These are phyloP conservation scores for Rhizopogon vulgaris DNA, from an alignment of 768 basidiomycete species.

Conservation along the genomic window DNA sequence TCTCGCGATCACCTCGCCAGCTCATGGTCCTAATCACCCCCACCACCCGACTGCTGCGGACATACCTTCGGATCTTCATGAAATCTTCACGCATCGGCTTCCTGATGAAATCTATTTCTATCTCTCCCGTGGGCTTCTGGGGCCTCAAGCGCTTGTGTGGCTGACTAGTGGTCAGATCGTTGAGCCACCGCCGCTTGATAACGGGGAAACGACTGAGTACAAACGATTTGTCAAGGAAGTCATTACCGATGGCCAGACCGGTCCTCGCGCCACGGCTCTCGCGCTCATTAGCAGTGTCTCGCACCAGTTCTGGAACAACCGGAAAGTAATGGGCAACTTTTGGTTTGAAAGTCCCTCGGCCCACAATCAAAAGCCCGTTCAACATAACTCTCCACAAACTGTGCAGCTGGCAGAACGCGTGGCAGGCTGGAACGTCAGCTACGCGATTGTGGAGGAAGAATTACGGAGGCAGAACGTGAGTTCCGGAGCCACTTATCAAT, in stretches of 20 bases:
- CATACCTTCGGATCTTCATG: slow-evolving; percentile 86
- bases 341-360: slow-evolving; percentile 62
- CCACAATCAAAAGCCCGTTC: slow-evolving; percentile 49
- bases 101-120: slow-evolving; percentile 98
- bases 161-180: slow-evolving; percentile 81
- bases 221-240: slow-evolving; percentile 93
- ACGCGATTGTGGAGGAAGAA: slow-evolving; percentile 85
- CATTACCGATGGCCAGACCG: slow-evolving; percentile 90
- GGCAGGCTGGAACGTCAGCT: slow-evolving; percentile 83
- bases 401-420: slow-evolving; percentile 85
- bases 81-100: slow-evolving; percentile 89
- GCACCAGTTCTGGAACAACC: slow-evolving; percentile 75
- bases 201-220: slow-evolving; percentile 94
- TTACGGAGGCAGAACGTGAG: slow-evolving; percentile 93
- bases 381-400: slow-evolving; percentile 74
- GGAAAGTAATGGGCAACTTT: slow-evolving; percentile 66
- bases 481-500: slow-evolving; percentile 18
- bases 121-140: slow-evolving; percentile 85
- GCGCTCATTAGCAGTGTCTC: slow-evolving; percentile 80
- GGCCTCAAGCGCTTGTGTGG: slow-evolving; percentile 92
- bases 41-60: slow-evolving; percentile 79
- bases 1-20: slow-evolving; percentile 52
- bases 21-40: slow-evolving; percentile 46
- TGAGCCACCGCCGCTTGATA: slow-evolving; percentile 86
- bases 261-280: slow-evolving; percentile 85